Percentiles rank a stretch among this genome's conserved stretches.
phyloP scores from a whole-genome alignment of 108 stramenopile genomes.

The Seminavis robusta region DNA sequence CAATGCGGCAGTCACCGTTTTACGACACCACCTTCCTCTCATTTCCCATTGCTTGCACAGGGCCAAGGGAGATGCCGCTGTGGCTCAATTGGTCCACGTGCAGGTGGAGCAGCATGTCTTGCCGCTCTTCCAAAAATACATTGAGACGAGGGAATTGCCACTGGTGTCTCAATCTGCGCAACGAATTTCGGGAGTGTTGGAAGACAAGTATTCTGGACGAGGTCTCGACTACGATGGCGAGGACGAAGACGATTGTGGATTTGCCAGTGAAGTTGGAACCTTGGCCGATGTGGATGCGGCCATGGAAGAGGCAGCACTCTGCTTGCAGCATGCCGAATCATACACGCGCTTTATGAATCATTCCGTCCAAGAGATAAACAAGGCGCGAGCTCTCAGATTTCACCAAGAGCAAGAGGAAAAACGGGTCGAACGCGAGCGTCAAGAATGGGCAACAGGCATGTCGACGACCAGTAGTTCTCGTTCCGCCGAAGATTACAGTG shows the following conservation, averaged over 20 bases:
- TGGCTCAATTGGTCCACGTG: slow-evolving; percentile 74
- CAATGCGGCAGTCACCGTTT: slow-evolving; percentile 69
- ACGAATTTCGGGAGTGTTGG: slow-evolving; percentile 49
- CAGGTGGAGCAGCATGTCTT: slow-evolving; percentile 67
- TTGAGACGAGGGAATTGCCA: slow-evolving; percentile 40
- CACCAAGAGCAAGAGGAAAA: slow-evolving; percentile 48
- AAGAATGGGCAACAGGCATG: slow-evolving; percentile 29
- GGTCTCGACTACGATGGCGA: slow-evolving; percentile 4
- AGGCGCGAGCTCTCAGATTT: slow-evolving; percentile 57
- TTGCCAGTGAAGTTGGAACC: slow-evolving; percentile 56
- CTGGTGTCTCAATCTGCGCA: slow-evolving; percentile 49
- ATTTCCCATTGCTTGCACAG: slow-evolving; percentile 70
- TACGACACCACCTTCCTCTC: slow-evolving; percentile 90
- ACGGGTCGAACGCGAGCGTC: slow-evolving; percentile 34
- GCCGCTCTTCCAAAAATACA: slow-evolving; percentile 51
- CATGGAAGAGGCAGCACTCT: slow-evolving; percentile 86
- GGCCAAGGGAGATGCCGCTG: slow-evolving; percentile 81
- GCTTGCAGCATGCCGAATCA: slow-evolving; percentile 90
- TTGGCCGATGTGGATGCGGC: slow-evolving; percentile 83
- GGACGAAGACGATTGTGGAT: slow-evolving; percentile 63
- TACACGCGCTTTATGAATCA: slow-evolving; percentile 87
- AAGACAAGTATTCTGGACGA: slow-evolving; percentile 48
- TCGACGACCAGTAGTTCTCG: not conserved
- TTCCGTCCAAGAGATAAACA: slow-evolving; percentile 71
- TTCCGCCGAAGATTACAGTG: slow-evolving; percentile 20